A percentile compares a stretch with the other conserved stretches of the same genome.
phyloP scores from a whole-genome alignment of 441 rosid species.

The Gossypium trilobum region DNA sequence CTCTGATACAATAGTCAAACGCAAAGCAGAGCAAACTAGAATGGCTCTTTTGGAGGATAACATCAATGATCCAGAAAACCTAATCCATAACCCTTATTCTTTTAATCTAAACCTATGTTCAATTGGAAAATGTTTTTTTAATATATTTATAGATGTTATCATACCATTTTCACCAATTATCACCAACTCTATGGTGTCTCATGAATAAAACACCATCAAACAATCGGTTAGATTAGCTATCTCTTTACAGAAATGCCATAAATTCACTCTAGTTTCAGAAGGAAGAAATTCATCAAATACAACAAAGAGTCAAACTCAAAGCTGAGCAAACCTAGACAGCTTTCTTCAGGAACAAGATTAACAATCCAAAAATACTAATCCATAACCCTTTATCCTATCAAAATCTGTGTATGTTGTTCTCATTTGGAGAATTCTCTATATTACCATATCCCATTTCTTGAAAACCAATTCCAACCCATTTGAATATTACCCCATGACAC shows the following conservation, averaged over 20 bases:
- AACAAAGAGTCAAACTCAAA: background rate
- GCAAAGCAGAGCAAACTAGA: background rate
- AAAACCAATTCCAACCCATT: background rate
- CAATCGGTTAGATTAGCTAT: slow-evolving; percentile 12
- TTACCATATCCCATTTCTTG: background rate
- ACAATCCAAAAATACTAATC: background rate
- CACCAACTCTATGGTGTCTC: slow-evolving; percentile 82
- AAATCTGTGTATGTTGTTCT: background rate
- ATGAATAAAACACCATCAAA: slow-evolving; percentile 33
- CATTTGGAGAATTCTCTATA: background rate
- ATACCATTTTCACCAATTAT: slow-evolving; percentile 65
- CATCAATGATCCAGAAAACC: background rate
- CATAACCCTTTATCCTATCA: background rate
- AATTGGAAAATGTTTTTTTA: background rate
- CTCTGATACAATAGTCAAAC: background rate
- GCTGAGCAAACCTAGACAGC: background rate
- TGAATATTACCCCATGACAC: background rate
- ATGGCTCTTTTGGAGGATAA: background rate
- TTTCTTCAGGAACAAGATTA: background rate
- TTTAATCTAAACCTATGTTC: background rate
- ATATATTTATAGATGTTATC: slow-evolving; percentile 33
- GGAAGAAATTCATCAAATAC: background rate
- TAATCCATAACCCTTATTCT: slow-evolving; percentile 1
- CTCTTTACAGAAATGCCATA: background rate
- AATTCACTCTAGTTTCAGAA: background rate